Conservation (phyloP, 2,329 filamentous ascomycete species). For the Botrytis porri region DNA sequence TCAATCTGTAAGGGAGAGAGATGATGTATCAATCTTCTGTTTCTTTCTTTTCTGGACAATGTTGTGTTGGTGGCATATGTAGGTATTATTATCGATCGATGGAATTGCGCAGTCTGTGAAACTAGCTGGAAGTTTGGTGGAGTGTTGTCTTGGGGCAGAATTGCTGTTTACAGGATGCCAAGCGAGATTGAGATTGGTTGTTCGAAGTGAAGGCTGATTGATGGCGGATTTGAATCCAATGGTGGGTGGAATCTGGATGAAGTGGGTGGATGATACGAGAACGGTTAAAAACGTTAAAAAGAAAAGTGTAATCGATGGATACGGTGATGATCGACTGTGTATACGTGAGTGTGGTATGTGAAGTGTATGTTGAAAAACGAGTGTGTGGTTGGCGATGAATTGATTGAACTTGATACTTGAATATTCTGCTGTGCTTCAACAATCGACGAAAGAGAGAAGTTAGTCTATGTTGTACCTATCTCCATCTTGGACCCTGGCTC, state of each 20-base stretch:
- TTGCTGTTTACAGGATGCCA: neutral
- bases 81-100: neutral
- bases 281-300: neutral
- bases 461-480: neutral
- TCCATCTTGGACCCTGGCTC: neutral
- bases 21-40: neutral
- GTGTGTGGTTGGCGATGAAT: neutral
- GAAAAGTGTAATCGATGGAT: neutral
- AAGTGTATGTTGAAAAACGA: conserved; percentile 9
- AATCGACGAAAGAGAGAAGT: conserved; percentile 5
- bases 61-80: neutral
- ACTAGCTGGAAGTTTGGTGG: conserved; percentile 4
- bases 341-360: neutral
- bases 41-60: neutral
- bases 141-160: conserved; percentile 3
- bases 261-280: conserved; percentile 4
- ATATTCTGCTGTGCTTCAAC: conserved; percentile 9
- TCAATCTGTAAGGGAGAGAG: neutral
- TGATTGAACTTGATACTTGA: neutral
- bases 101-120: neutral
- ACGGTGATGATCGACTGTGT: neutral
- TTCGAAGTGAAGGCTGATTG: neutral
- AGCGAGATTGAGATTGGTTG: conserved; percentile 12
- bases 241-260: neutral
- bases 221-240: neutral